Evolutionary conservation across 2,329 filamentous ascomycete species (phyloP).

Genomic region (Xylariaceae sp.): DNA sequence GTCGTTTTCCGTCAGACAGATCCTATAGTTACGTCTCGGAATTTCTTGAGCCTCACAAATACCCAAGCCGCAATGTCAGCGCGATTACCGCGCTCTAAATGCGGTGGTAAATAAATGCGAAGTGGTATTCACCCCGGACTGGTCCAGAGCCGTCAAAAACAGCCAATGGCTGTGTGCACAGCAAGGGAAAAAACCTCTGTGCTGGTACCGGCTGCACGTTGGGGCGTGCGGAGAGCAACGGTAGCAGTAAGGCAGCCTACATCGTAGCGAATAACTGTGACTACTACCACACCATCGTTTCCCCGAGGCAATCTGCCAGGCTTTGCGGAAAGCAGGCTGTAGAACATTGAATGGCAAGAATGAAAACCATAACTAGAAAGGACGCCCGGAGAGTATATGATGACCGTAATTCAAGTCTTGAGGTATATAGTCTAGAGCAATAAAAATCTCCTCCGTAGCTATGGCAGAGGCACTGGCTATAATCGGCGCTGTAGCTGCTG

Average conservation of each 20-base stretch:
- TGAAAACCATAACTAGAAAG: no score
- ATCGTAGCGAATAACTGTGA: slow-evolving; percentile 8
- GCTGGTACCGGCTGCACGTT: slow-evolving; percentile 12
- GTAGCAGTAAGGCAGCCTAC: slow-evolving; percentile 5
- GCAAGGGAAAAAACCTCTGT: background rate
- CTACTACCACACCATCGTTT: slow-evolving; percentile 3
- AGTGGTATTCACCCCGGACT: background rate
- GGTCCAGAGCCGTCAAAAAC: background rate
- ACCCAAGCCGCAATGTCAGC: no score
- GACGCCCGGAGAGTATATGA: no score
- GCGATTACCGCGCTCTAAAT: slow-evolving; percentile 3
- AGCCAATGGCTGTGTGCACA: background rate
- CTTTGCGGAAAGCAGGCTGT: slow-evolving; percentile 9
- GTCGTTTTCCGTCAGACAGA: no score
- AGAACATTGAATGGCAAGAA: background rate
- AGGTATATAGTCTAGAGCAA: no score
- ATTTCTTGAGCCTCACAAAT: no score
- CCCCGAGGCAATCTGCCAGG: slow-evolving; percentile 9
- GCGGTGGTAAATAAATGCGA: background rate
- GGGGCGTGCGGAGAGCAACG: slow-evolving; percentile 1
- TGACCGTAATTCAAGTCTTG: no score
- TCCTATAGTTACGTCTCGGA: no score
- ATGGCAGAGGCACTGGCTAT: slow-evolving; percentile 13
- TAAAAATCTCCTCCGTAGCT: no score
- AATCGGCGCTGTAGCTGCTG: slow-evolving; percentile 1